Conservation (phyloP, 257 asterid species). For the Forsythia viridissima region DNA sequence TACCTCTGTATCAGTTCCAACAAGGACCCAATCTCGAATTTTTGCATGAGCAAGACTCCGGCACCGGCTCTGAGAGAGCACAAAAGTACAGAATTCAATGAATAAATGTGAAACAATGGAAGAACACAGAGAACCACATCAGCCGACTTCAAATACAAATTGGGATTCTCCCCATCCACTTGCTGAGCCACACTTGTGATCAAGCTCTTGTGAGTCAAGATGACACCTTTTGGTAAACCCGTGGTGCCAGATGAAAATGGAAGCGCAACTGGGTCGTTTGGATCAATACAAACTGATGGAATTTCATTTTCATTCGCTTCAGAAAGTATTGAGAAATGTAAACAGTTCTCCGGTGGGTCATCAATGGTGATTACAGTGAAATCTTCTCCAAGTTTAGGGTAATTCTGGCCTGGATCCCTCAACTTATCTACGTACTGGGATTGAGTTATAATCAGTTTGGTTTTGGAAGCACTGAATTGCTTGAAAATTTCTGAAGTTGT, state of each 20-base stretch:
- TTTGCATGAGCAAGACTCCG: constrained; percentile 60
- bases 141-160: constrained; percentile 45
- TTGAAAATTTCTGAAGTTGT: constrained; percentile 65
- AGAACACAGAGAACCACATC: constrained; percentile 74
- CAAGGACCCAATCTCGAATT: constrained; percentile 64
- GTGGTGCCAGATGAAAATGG: constrained; percentile 89
- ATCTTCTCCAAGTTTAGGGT: constrained; percentile 40
- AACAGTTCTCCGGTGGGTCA: constrained; percentile 57
- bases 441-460: constrained; percentile 68
- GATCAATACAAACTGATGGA: constrained; percentile 39
- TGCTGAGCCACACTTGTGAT: constrained; percentile 76
- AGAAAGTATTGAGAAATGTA: constrained; percentile 51
- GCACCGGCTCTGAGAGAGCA: constrained; percentile 75
- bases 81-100: constrained; percentile 61
- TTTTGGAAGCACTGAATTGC: constrained; percentile 50
- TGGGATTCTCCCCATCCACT: constrained; percentile 83
- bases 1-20: constrained; percentile 65
- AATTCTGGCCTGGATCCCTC: constrained; percentile 39
- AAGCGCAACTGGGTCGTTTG: constrained; percentile 67
- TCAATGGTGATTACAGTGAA: constrained; percentile 58
- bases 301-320: constrained; percentile 39
- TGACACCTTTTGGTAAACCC: constrained; percentile 78
- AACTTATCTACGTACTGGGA: constrained; percentile 72
- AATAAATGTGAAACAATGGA: constrained; percentile 73
- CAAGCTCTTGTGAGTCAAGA: constrained; percentile 70